Evolutionary conservation across 352 stramenopile species (phyloP).

Genomic region (Globisporangium radiosum): DNA sequence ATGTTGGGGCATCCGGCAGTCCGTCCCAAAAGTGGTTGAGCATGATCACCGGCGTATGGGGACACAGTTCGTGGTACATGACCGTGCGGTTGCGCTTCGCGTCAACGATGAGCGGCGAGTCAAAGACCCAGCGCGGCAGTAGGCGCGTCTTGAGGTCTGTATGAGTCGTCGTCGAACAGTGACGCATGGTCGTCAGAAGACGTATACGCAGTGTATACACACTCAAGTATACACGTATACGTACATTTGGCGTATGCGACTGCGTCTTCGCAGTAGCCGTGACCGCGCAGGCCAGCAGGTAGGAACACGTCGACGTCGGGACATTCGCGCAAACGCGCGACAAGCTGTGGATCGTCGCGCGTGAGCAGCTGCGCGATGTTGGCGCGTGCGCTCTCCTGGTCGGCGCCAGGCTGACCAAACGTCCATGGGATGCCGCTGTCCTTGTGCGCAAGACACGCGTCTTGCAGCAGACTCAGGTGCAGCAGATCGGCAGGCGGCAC

Average conservation of each 20-base stretch:
- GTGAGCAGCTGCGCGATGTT: slow-evolving; percentile 8
- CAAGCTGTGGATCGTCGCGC: slow-evolving; percentile 9
- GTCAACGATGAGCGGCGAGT: slow-evolving; percentile 16
- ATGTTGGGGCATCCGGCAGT: slow-evolving; percentile 22
- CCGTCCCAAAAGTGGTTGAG: slow-evolving; percentile 26
- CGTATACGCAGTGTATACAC: background rate
- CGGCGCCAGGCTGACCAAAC: slow-evolving; percentile 3
- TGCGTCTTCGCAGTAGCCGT: slow-evolving; percentile 46
- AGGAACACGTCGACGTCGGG: slow-evolving; percentile 25
- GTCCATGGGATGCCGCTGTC: slow-evolving; percentile 25
- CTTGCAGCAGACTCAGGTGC: slow-evolving; percentile 22
- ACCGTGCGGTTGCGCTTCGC: slow-evolving; percentile 10
- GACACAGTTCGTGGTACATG: slow-evolving; percentile 30
- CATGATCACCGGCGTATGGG: slow-evolving; percentile 16
- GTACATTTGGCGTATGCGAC: slow-evolving; percentile 37
- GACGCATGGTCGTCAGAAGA: background rate
- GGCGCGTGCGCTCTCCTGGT: slow-evolving; percentile 2
- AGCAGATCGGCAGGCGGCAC: slow-evolving; percentile 12
- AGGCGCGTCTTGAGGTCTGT: slow-evolving; percentile 16
- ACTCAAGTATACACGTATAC: background rate
- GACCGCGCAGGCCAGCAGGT: slow-evolving; percentile 10
- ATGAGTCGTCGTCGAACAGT: too few species aligned
- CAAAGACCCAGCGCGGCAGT: slow-evolving; percentile 29
- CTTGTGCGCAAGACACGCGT: slow-evolving; percentile 13
- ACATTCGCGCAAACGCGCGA: slow-evolving; percentile 26